Evolutionary conservation across 2,329 filamentous ascomycete genomes (phyloP), one percentile per base, ranked within the genome.

Genomic region (Penicillium psychrosexuale): DNA sequence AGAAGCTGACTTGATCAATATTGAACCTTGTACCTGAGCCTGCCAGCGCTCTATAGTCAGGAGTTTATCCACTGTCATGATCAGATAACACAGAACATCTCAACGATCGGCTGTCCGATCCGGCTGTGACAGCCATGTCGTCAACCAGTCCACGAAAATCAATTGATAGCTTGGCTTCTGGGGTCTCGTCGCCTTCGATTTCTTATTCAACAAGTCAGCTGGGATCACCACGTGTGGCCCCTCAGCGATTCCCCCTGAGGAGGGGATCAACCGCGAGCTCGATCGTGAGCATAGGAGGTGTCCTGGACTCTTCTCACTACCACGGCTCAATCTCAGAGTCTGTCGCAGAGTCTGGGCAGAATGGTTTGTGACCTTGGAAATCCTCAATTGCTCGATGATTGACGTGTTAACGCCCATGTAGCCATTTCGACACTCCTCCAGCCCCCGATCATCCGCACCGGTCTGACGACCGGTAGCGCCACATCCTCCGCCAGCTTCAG

Each of bases 381-480:
- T n/a, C 17, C 17, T 31, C 17, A 34, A 22, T 40, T 3, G 8
- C 31, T 19, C 11, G 17, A 44, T 37, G 44, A 53, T 55, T 69
- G 47, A 64, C 48, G 53, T 19, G 28, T 51, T 52, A 30, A 54
- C 22, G 28, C n/a, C 37, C 28, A 34, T 27, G 12, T 60, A 90
- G 89, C 94, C 58, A 97, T 97, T 65, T 96, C 92, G 8, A 96
- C 91, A 1, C 82, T 97, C n/a, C 82, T 97, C 4, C 90, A 96
- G 68, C 88, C 91, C 28, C 90, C 93, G 3, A 96, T 96, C 62
- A 85, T 95, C 54, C 85, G 93, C 61, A 96, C 92, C 2, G 92
- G 93, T 53, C 82, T 96, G 47, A 80, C 91, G 51, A 89, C 92
- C 22, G 88, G 95, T 72, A 88, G 87, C 0, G 80, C 86, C 2